Evolutionary conservation across 2,329 filamentous ascomycete species (phyloP), one percentile per base, ranked within the genome.

Genomic region (Fonsecaea pugnacius): DNA sequence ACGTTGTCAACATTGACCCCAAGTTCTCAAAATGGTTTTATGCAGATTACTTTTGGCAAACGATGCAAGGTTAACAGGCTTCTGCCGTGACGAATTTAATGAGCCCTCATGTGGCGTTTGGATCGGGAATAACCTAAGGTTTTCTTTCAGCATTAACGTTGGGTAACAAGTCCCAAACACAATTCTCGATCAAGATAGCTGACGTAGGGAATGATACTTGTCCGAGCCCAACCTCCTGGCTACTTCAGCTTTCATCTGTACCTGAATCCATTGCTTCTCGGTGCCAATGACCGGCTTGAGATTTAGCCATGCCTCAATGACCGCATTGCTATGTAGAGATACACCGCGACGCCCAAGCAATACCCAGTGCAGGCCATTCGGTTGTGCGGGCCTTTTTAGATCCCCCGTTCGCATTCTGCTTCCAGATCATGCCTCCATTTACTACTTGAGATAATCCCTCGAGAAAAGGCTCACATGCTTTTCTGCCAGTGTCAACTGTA

Each of bases 31-130:
- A 89, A 67, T 94, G 90, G 76, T 97, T 96, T 74, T 96, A 97
- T 73, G 91, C 93, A 24, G 96, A 96, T 73, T 96, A 96, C 76
- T 96, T 98, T 74, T 99, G 95, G 95, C 85, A 92, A 73, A 94
- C 88, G 33, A 82, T 97, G 76, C 96, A 81, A 76, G 76, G 74
- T 3, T 72, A 63, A 66, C 36, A 33, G 30, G 12, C 8, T 7
- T 16, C 9, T 21, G 12, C 40, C n/a, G 18, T 53, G 4, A 36
- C 57, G 50, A 56, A 7, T 52, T n/a, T n/a, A 30, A 38, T 55
- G 9, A 21, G 30, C 40, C n/a, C n/a, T 48, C 21, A 52, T 56
- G 63, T 54, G 63, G 60, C 53, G 63, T 60, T 46, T 36, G 32
- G 52, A 3, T n/a, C 16, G 24, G 53, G 24, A 2, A 18, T 10